Evolutionary conservation across 192 early-diverging fungal species (phyloP).

Genomic region (Entomortierella lignicola): DNA sequence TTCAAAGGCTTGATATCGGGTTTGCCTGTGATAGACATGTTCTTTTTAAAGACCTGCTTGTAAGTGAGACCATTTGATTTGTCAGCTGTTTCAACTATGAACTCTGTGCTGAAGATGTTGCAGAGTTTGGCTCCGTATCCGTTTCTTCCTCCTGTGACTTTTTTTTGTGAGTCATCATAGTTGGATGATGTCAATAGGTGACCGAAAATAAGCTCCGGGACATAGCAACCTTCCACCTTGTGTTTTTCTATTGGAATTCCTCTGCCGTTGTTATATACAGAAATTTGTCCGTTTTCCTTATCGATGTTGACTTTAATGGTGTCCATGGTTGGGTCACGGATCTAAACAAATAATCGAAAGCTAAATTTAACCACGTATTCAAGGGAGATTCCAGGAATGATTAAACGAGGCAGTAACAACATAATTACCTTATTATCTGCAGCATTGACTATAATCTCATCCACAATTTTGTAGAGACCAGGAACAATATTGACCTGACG

Average conservation of each 20-base stretch:
- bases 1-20: constrained; percentile 79
- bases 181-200: constrained; percentile 97
- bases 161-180: constrained; percentile 96
- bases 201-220: constrained; percentile 98
- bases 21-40: constrained; percentile 84
- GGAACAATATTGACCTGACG: constrained; percentile 82
- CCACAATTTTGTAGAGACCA: constrained; percentile 98
- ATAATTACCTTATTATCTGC: constrained; percentile 87
- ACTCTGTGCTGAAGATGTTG: constrained; percentile 97
- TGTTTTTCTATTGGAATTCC: constrained; percentile 97
- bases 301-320: constrained; percentile 91
- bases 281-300: constrained; percentile 79
- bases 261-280: constrained; percentile 92
- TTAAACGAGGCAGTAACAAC: not conserved
- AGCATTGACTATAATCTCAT: constrained; percentile 98
- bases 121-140: constrained; percentile 95
- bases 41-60: constrained; percentile 87
- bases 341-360: constrained; percentile 48
- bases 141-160: constrained; percentile 96
- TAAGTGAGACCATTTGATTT: constrained; percentile 77
- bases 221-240: constrained; percentile 87
- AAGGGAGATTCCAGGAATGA: not conserved
- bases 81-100: constrained; percentile 93
- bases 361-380: no score
- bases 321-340: constrained; percentile 89